phyloP scores from a whole-genome alignment of 352 stramenopile genomes.

The Phytophthora chlamydospora region DNA sequence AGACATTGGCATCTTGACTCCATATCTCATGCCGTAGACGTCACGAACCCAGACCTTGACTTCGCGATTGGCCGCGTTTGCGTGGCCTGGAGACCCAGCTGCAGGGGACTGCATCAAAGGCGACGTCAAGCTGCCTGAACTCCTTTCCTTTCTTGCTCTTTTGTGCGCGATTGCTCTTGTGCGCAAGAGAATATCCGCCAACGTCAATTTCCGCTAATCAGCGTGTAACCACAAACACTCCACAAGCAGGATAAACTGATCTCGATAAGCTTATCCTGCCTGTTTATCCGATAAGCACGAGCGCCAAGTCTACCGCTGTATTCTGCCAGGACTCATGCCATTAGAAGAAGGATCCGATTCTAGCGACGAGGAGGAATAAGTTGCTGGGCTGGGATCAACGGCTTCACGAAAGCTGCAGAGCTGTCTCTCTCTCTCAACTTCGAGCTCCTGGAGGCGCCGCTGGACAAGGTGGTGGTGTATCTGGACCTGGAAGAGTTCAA shows the following conservation, averaged over 20 bases:
- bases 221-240: too few species aligned
- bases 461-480: constrained; percentile 96
- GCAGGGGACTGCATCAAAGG: too few species aligned
- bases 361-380: constrained; percentile 30
- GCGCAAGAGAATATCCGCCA: too few species aligned
- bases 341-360: constrained; percentile 46
- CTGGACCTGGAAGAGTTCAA: constrained; percentile 97
- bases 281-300: too few species aligned
- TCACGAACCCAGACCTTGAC: constrained; percentile 6
- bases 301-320: constrained; percentile 47
- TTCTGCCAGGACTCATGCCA: constrained; percentile 51
- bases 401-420: constrained; percentile 94
- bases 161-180: too few species aligned
- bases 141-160: too few species aligned
- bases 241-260: too few species aligned
- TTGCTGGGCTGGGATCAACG: too few species aligned
- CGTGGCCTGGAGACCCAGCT: too few species aligned
- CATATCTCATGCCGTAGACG: neutral
- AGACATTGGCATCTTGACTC: constrained; percentile 1
- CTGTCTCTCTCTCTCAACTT: constrained; percentile 97
- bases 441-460: constrained; percentile 89
- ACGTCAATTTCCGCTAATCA: too few species aligned
- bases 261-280: too few species aligned
- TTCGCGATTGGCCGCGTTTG: neutral
- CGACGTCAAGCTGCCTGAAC: too few species aligned